Evolutionary conservation across 1,139 yeast genomes (phyloP), one percentile per base, ranked within the genome.

Genomic region (Candida dubliniensis): DNA sequence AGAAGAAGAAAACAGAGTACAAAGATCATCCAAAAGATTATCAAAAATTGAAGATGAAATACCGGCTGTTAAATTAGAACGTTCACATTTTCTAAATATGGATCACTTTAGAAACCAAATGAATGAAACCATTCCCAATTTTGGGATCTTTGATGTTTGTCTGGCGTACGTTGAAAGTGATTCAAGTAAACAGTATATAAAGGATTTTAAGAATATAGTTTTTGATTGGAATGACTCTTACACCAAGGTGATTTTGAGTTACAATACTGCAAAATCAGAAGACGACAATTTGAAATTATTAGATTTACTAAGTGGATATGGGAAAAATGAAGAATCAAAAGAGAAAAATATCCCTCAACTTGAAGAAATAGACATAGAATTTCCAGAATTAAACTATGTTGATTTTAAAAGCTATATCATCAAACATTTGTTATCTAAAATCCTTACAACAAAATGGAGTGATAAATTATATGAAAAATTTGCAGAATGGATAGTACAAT

Each of bases 371-470:
- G 43, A 46, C 15, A 37, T 32, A 8, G 40, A 37, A 8, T 32
- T 51, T n/a, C 31, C 43, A 73, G 55, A 67, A 69, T 26, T 1
- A 47, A 64, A 81, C 55, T 69, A 74, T 31, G 72, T 70, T 37
- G 79, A 79, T 41, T 62, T 78, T 0, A 71, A 87, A 46, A 54
- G 70, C 7, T 42, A 52, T 2, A 59, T 87, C 3, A 52, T 86
- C 4, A 52, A 64, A n/a, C 54, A 59, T 23, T 52, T 82, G 1
- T 57, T 81, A 10, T 31, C 52, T 10, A 43, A 41, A 6, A 43
- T 66, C 1, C 52, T 58, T 15, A 63, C 59, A 15, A 53, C 62
- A 2, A 27, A 46, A 11, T 72, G 76, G 76, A 55, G 49, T 14
- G 43, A 44, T 0, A 53, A 54, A 13, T 53, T 73, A 1, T 55